Percentiles rank a stretch among this genome's conserved stretches.
Conservation (phyloP, 495 filamentous ascomycete genomes). For the Aspergillus carlsbadensis region DNA sequence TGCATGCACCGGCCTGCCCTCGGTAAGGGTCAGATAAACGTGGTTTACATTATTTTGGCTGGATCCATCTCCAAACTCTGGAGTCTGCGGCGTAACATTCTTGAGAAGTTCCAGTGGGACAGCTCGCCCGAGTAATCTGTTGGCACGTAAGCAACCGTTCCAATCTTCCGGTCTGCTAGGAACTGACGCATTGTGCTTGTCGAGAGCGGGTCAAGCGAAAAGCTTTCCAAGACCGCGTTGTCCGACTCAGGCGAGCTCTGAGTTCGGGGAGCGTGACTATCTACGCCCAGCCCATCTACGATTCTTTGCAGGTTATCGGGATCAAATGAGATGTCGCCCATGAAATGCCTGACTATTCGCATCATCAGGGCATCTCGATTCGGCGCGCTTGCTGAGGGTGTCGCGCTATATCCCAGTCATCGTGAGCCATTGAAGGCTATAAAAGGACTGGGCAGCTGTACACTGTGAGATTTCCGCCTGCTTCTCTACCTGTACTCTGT, state of each 20-base stretch:
- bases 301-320: slow-evolving; percentile 2
- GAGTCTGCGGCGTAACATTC: slow-evolving; percentile 11
- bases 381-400: not conserved
- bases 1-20: too few species aligned
- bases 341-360: slow-evolving; percentile 18
- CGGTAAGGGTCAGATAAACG: too few species aligned
- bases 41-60: slow-evolving; percentile 4
- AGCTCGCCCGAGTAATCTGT: slow-evolving; percentile 16
- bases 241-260: not conserved
- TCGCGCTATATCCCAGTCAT: not conserved
- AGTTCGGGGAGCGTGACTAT: not conserved
- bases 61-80: slow-evolving; percentile 12
- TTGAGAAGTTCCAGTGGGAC: slow-evolving; percentile 21
- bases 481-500: too few species aligned
- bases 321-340: slow-evolving; percentile 19
- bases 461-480: too few species aligned
- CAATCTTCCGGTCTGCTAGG: not conserved
- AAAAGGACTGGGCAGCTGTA: too few species aligned
- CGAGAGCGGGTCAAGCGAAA: slow-evolving; percentile 20
- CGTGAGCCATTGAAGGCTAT: too few species aligned
- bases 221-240: slow-evolving; percentile 9
- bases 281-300: slow-evolving; percentile 1
- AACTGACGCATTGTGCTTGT: slow-evolving; percentile 21
- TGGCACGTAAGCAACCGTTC: not conserved
- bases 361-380: slow-evolving; percentile 9